Conservation (phyloP, 495 filamentous ascomycete species). For the Sporormia fimetaria region DNA sequence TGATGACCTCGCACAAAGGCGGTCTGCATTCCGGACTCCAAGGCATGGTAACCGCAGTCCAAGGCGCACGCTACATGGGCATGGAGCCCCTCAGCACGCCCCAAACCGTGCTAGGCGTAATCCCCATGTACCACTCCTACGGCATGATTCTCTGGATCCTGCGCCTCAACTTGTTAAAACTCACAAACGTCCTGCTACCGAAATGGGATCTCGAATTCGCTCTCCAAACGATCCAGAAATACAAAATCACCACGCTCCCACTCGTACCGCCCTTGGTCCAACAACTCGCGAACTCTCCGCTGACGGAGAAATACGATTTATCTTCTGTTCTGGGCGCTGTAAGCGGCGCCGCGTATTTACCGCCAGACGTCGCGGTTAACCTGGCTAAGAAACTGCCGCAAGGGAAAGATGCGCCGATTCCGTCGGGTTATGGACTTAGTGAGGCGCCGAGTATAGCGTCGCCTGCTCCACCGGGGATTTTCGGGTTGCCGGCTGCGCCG, state of each 20-base stretch:
- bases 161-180: constrained; percentile 5
- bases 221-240: constrained; percentile 9
- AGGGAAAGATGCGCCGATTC: constrained; percentile 5
- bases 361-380: constrained; percentile 6
- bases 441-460: constrained; percentile 12
- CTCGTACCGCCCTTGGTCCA: constrained; percentile 10
- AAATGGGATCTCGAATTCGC: constrained; percentile 15
- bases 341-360: constrained; percentile 9
- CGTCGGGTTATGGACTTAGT: constrained; percentile 10
- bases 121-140: constrained; percentile 17
- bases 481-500: constrained; percentile 3
- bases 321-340: background rate
- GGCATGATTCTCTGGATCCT: constrained; percentile 21
- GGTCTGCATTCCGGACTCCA: constrained; percentile 11
- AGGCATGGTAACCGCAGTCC: constrained; percentile 8
- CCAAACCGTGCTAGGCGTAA: constrained; percentile 7
- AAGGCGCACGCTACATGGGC: constrained; percentile 2
- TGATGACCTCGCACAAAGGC: constrained; percentile 15
- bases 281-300: constrained; percentile 6
- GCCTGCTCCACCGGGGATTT: constrained; percentile 9
- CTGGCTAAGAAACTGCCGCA: constrained; percentile 15
- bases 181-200: constrained; percentile 11
- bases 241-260: constrained; percentile 10
- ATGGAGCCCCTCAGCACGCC: constrained; percentile 5
- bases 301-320: constrained; percentile 18